Evolutionary conservation across 371 early-diverging fungal genomes (phyloP).

Genomic region (Rhizopus arrhizus): DNA sequence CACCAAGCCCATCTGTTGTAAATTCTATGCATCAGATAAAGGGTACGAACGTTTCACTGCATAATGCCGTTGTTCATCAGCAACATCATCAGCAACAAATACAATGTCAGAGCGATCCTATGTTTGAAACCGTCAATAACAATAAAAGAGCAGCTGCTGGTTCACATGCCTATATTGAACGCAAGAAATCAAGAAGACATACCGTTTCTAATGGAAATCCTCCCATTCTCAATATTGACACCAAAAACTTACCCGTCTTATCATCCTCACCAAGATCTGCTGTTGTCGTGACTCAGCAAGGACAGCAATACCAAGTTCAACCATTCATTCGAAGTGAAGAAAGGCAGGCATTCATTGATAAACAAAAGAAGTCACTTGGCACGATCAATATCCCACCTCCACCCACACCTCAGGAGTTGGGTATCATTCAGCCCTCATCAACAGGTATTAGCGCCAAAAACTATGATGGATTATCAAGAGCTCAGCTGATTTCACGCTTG

Average conservation of each 20-base stretch:
- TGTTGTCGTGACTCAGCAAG: slow-evolving; percentile 2
- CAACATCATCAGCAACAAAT: slow-evolving; percentile 13
- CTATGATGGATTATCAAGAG: slow-evolving; percentile 30
- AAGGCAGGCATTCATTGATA: slow-evolving; percentile 19
- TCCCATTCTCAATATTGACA: slow-evolving; percentile 27
- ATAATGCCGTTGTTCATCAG: slow-evolving; percentile 31
- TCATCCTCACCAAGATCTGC: slow-evolving; percentile 25
- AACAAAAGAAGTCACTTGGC: slow-evolving; percentile 27
- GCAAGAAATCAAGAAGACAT: slow-evolving; percentile 30
- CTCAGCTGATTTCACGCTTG: slow-evolving; percentile 28
- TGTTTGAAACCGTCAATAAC: neutral
- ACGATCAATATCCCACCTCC: slow-evolving; percentile 34
- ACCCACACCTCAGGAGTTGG: slow-evolving; percentile 45
- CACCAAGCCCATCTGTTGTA: slow-evolving; percentile 3
- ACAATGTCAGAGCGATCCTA: neutral
- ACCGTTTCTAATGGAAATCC: slow-evolving; percentile 29
- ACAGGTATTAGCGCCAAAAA: slow-evolving; percentile 13
- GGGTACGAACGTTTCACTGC: slow-evolving; percentile 11
- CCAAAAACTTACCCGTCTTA: slow-evolving; percentile 13
- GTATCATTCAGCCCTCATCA: slow-evolving; percentile 14
- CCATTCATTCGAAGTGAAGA: slow-evolving; percentile 11
- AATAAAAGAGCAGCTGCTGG: slow-evolving; percentile 4
- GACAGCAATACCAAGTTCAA: neutral
- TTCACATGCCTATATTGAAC: neutral
- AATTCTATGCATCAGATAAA: neutral